Evolutionary conservation across 352 stramenopile genomes (phyloP).

Genomic region (Phytopythium boreale): DNA sequence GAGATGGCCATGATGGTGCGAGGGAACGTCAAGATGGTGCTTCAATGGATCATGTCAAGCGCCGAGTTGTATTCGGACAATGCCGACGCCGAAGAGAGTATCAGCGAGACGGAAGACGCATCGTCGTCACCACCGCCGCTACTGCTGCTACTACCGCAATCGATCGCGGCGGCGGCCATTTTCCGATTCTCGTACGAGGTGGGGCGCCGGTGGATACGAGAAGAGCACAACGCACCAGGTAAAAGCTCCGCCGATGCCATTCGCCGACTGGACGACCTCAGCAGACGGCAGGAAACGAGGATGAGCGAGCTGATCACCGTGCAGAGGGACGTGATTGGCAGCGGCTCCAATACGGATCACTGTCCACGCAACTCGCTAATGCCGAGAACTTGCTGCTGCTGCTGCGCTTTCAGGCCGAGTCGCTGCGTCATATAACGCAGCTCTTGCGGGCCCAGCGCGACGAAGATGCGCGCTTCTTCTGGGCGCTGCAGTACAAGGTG

Average conservation of each 20-base stretch:
- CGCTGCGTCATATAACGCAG: conserved; percentile 13
- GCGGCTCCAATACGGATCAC: background rate
- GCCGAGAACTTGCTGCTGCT: conserved; percentile 36
- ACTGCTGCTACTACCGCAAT: conserved; percentile 26
- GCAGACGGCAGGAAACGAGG: background rate
- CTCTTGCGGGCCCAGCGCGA: conserved; percentile 10
- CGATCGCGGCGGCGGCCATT: conserved; percentile 15
- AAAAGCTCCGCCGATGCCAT: background rate
- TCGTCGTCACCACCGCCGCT: background rate
- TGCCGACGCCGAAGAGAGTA: background rate
- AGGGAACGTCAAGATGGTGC: conserved; percentile 28
- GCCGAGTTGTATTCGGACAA: background rate
- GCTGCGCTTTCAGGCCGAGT: conserved; percentile 13
- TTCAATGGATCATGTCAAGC: conserved; percentile 17
- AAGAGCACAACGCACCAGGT: background rate
- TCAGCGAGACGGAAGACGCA: conserved; percentile 1
- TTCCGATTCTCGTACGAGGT: conserved; percentile 38
- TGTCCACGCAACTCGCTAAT: background rate
- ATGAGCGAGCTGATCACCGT: background rate
- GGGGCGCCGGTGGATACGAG: background rate
- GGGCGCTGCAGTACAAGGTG: conserved; percentile 38
- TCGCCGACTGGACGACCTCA: background rate
- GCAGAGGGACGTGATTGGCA: background rate
- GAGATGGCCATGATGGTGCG: conserved; percentile 46
- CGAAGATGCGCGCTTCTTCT: conserved; percentile 35